phyloP scores from a whole-genome alignment of 2,329 filamentous ascomycete species.

The Stachybotrys echinatus region DNA sequence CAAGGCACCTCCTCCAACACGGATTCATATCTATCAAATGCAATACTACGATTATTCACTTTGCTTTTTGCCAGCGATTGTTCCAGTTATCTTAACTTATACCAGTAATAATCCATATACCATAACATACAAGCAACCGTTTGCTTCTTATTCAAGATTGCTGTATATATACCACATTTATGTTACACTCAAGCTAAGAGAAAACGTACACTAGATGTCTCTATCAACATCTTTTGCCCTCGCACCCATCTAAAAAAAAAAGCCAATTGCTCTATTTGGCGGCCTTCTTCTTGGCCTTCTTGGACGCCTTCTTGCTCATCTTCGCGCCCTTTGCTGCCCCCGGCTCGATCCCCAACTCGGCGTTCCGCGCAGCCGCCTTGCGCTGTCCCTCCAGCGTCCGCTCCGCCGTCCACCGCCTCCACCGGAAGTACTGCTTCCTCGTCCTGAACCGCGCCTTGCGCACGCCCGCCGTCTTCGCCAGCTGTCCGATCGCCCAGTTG shows the following conservation, averaged over 20 bases:
- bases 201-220: not conserved
- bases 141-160: not conserved
- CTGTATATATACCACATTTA: not conserved
- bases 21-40: no score
- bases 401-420: constrained; percentile 36
- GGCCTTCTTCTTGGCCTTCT: constrained; percentile 19
- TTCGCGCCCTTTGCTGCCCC: constrained; percentile 25
- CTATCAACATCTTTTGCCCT: not conserved
- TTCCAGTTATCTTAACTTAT: not conserved
- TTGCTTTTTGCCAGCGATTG: no score
- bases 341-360: constrained; percentile 22
- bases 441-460: constrained; percentile 45
- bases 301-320: constrained; percentile 32
- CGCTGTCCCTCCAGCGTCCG: constrained; percentile 34
- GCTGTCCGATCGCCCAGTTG: constrained; percentile 52
- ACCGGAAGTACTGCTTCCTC: constrained; percentile 43
- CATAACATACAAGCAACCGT: no score
- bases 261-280: constrained; percentile 23
- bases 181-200: not conserved
- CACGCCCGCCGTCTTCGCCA: constrained; percentile 46
- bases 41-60: no score
- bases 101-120: not conserved
- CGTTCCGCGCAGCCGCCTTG: constrained; percentile 28
- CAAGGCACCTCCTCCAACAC: no score
- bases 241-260: not conserved